These are phyloP conservation scores for Myochromella boudieri DNA, from an alignment of 768 basidiomycete genomes.

Conservation along the genomic window DNA sequence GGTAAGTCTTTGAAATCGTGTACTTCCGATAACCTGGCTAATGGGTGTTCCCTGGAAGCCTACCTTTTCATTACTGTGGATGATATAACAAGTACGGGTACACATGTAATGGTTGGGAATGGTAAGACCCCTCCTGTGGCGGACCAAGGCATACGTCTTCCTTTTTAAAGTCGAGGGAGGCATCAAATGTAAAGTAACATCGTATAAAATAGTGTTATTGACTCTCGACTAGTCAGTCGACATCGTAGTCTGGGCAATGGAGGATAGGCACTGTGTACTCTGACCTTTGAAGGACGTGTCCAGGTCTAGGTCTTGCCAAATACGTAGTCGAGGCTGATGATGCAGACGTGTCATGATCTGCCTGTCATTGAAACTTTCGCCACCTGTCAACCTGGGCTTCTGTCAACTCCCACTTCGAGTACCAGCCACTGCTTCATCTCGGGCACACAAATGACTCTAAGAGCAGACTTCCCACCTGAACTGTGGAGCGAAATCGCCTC, in stretches of 20 bases:
- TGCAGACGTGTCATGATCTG: neutral
- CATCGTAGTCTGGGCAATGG: neutral
- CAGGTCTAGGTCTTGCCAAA: neutral
- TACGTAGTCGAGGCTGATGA: neutral
- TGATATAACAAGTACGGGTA: constrained; percentile 35
- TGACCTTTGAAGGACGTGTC: neutral
- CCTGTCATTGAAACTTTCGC: too few relatives aligned
- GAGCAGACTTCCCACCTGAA: too few relatives aligned
- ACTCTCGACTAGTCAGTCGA: neutral
- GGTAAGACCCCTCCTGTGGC: constrained; percentile 35
- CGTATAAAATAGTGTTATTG: neutral
- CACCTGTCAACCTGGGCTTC: too few relatives aligned
- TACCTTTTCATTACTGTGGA: constrained; percentile 29
- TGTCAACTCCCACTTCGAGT: too few relatives aligned
- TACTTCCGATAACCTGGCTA: neutral
- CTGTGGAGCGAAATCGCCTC: too few relatives aligned
- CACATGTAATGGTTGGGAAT: constrained; percentile 36
- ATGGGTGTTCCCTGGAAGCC: constrained; percentile 10
- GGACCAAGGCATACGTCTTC: constrained; percentile 27
- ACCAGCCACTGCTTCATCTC: too few relatives aligned
- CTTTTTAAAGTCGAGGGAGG: neutral
- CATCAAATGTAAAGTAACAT: neutral
- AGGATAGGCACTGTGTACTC: neutral
- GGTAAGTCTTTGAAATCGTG: constrained; percentile 24
- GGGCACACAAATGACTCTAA: too few relatives aligned